These are phyloP conservation scores for Helotiales sp. DNA, from an alignment of 2,329 filamentous ascomycete species.

Conservation along the genomic window DNA sequence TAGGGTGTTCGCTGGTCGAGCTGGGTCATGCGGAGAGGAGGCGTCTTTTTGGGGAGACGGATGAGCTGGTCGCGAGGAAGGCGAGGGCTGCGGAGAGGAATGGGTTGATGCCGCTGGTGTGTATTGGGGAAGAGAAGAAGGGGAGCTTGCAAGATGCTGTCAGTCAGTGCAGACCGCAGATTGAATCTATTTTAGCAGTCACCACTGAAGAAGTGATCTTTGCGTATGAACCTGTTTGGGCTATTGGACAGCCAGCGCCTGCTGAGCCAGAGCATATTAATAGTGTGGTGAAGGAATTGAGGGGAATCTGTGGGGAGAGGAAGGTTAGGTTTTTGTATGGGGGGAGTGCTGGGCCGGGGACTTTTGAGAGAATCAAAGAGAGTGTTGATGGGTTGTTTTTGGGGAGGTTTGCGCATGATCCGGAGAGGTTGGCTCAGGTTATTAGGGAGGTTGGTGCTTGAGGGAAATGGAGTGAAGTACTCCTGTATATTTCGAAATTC, in stretches of 20 bases:
- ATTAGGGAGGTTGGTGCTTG: conserved; percentile 62
- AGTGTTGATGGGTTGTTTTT: conserved; percentile 82
- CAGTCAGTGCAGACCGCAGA: conserved; percentile 67
- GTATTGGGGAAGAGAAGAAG: conserved; percentile 72
- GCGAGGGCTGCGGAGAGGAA: conserved; percentile 70
- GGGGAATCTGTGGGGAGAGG: conserved; percentile 62
- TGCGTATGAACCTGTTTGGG: conserved; percentile 90
- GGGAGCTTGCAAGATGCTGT: conserved; percentile 62
- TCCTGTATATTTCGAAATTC: not conserved
- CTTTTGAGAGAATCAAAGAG: conserved; percentile 69
- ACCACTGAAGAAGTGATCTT: conserved; percentile 70
- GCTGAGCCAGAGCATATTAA: conserved; percentile 75
- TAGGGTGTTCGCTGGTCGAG: conserved; percentile 75
- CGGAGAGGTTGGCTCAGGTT: conserved; percentile 72
- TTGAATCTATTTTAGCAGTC: conserved; percentile 65
- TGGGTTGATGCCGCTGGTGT: conserved; percentile 77
- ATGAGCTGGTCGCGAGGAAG: conserved; percentile 69
- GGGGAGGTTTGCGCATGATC: conserved; percentile 80
- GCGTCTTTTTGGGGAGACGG: conserved; percentile 75
- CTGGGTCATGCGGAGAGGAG: conserved; percentile 82
- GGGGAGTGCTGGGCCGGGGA: conserved; percentile 79
- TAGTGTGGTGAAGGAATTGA: conserved; percentile 53
- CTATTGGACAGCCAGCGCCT: conserved; percentile 76
- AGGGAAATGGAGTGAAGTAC: not conserved
- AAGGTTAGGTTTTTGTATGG: conserved; percentile 77